These are phyloP conservation scores for Trametes sanguinea DNA, from an alignment of 768 basidiomycete species.

Conservation along the genomic window DNA sequence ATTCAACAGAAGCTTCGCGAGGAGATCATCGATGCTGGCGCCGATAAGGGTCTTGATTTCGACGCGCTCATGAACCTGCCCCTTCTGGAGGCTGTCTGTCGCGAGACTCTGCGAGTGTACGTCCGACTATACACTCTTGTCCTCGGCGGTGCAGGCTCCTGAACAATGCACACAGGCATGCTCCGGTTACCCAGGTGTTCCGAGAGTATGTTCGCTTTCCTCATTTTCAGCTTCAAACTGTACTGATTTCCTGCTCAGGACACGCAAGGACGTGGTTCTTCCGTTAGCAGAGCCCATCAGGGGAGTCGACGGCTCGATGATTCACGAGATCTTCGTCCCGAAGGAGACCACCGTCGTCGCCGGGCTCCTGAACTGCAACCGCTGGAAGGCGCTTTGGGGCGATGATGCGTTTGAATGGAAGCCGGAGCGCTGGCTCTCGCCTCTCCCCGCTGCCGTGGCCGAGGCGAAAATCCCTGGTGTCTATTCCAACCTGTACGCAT, in stretches of 20 bases:
- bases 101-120: slow-evolving; percentile 18
- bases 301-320: slow-evolving; percentile 38
- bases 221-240: neutral
- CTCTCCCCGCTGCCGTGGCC: slow-evolving; percentile 1
- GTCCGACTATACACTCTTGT: neutral
- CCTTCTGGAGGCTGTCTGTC: slow-evolving; percentile 11
- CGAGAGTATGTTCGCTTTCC: slow-evolving; percentile 27
- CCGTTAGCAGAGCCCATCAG: slow-evolving; percentile 43
- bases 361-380: slow-evolving; percentile 46
- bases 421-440: slow-evolving; percentile 25
- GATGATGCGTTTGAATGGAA: slow-evolving; percentile 39
- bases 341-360: slow-evolving; percentile 41
- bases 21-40: slow-evolving; percentile 11
- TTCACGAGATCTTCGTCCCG: slow-evolving; percentile 41
- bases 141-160: too few relatives aligned
- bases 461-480: slow-evolving; percentile 17
- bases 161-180: slow-evolving; percentile 30
- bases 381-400: slow-evolving; percentile 38
- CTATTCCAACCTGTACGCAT: slow-evolving; percentile 11
- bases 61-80: slow-evolving; percentile 15
- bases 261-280: slow-evolving; percentile 39
- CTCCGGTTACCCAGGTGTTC: slow-evolving; percentile 46
- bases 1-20: slow-evolving; percentile 17
- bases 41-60: slow-evolving; percentile 11
- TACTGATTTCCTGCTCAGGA: slow-evolving; percentile 26